phyloP scores from a whole-genome alignment of 2,329 filamentous ascomycete genomes.

The Botrytis byssoidea region DNA sequence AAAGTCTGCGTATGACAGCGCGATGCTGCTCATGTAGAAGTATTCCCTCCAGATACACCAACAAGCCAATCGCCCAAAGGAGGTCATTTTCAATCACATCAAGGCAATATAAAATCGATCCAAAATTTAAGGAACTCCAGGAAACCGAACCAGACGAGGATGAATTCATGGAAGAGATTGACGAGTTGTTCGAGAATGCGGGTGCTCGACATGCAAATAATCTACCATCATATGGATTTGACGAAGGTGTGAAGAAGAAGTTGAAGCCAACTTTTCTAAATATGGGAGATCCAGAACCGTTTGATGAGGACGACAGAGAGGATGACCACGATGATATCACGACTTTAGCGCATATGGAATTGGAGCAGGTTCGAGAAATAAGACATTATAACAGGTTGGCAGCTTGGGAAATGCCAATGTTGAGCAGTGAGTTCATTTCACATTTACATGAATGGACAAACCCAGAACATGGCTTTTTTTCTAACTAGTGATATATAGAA shows the following conservation, averaged over 20 bases:
- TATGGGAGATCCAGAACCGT: slow-evolving; percentile 36
- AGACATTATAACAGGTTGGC: slow-evolving; percentile 83
- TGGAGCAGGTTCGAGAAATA: slow-evolving; percentile 85
- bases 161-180: slow-evolving; percentile 18
- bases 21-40: slow-evolving; percentile 32
- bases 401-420: slow-evolving; percentile 93
- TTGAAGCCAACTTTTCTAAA: slow-evolving; percentile 39
- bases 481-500: slow-evolving; percentile 51
- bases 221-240: slow-evolving; percentile 14
- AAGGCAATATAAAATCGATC: slow-evolving; percentile 23
- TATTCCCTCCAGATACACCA: slow-evolving; percentile 22
- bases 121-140: slow-evolving; percentile 22
- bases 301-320: slow-evolving; percentile 43
- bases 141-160: slow-evolving; percentile 18
- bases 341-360: slow-evolving; percentile 76
- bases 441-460: not conserved
- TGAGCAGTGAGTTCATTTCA: slow-evolving; percentile 66
- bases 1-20: slow-evolving; percentile 34
- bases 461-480: slow-evolving; percentile 10
- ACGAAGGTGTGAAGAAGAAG: slow-evolving; percentile 25
- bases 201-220: slow-evolving; percentile 8
- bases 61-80: slow-evolving; percentile 28
- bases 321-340: slow-evolving; percentile 83
- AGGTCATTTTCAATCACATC: slow-evolving; percentile 32
- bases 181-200: slow-evolving; percentile 18